Evolutionary conservation across 768 basidiomycete genomes (phyloP).

Genomic region (Gymnopilus dilepis): DNA sequence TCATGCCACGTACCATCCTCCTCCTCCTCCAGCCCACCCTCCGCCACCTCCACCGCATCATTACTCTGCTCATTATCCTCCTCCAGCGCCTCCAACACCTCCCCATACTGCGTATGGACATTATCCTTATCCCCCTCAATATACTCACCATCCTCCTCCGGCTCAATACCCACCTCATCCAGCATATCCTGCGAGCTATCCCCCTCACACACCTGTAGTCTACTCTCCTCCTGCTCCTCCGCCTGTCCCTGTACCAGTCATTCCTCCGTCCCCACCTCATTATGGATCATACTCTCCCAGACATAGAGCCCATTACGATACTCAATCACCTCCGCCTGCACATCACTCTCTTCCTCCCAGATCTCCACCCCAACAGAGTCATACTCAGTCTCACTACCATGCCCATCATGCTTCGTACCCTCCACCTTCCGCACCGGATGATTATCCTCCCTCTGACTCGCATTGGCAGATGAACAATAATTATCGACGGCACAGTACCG

Average conservation of each 20-base stretch:
- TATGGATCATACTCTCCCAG: constrained; percentile 8
- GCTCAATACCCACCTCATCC: constrained; percentile 4
- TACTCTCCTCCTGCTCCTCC: constrained; percentile 12
- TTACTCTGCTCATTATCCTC: constrained; percentile 18
- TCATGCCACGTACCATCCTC: constrained; percentile 16
- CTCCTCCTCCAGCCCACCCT: constrained; percentile 17
- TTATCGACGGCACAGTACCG: constrained; percentile 18
- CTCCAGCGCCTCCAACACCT: constrained; percentile 20
- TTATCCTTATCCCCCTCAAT: constrained; percentile 13
- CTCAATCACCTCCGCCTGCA: constrained; percentile 14
- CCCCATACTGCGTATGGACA: constrained; percentile 15
- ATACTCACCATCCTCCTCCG: constrained; percentile 9
- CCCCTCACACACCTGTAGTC: constrained; percentile 4
- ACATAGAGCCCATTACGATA: constrained; percentile 13
- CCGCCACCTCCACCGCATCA: neutral
- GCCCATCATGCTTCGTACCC: constrained; percentile 10
- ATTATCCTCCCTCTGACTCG: constrained; percentile 12
- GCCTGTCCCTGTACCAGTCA: neutral
- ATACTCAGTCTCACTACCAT: constrained; percentile 15
- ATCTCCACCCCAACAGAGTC: constrained; percentile 8
- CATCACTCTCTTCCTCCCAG: constrained; percentile 2
- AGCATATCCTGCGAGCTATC: constrained; percentile 10
- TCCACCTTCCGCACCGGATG: neutral
- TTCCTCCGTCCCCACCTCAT: constrained; percentile 14
- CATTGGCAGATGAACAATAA: constrained; percentile 10